Evolutionary conservation across 2,329 filamentous ascomycete species (phyloP), one percentile per base, ranked within the genome.

Genomic region (Colletotrichum navitas): DNA sequence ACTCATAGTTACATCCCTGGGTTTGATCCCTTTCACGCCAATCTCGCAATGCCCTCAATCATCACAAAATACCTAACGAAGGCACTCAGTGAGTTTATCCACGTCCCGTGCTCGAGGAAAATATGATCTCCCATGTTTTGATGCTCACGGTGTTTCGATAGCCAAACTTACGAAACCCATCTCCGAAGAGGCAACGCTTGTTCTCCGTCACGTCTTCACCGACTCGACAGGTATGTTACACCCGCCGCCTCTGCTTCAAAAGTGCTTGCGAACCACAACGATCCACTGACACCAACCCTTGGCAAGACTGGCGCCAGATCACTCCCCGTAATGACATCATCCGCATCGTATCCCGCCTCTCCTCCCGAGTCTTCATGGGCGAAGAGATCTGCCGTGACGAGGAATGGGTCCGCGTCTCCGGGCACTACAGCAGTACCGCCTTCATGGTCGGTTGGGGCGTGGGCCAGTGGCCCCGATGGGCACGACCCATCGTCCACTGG

Each of bases 281-380:
- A 2, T 10, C 4, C 2, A 32, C 26, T 59, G n/a, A 68, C 34
- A 2, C 32, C 1, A 12, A 1, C 2, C 1, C 14, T 11, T 34
- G 5, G 5, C 12, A 49, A 74, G 72, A 74, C 32, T 75, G 74
- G 73, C 71, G 74, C 56, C 45, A 71, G 16, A 68, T 74, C 2
- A 58, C 41, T 1, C 64, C 67, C 21, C 62, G 64, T 6, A 26
- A 54, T 8, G 68, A 68, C 41, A 66, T 69, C 1, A 59, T 65
- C 3, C 58, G 29, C n/a, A 65, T 75, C 14, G 66, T 76, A 8
- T 58, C 75, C 0, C 73, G 73, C 10, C 65, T 76, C 41, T 71
- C 76, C 8, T 73, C 72, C 14, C 52, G 71, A 24, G 72, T 76
- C 1, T 77, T 76, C 47, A 73, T 76, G 58, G 76, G 76, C 5